Base-by-base conservation (phyloP, 345 rosid genomes). In the Raphanus sativus region DNA sequence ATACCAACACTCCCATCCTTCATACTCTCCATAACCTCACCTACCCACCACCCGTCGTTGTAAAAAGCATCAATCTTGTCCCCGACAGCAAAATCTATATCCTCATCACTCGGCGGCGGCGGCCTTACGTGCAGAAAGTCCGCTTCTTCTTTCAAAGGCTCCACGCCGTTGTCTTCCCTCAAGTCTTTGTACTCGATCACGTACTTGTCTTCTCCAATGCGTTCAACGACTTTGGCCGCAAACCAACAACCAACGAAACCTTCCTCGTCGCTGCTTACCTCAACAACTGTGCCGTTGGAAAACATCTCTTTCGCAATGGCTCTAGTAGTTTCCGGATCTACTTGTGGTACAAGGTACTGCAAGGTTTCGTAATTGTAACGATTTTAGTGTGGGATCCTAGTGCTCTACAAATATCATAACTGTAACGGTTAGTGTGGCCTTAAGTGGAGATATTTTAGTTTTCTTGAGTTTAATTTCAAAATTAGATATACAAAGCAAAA, bases 41-140 rank as follows among this genome's bases (percentile, higher is more conserved):
- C 96, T 17, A 69, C 83, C 96, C 96, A 88, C 96, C 96, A 90
- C 36, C 85, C 89, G n/a, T 87, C 96, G 42, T 85, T 87, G 72
- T 87, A 86, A 25, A 65, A 77, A 12, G 87, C 90, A 83, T 90
- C 89, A 34, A 90, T 86, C 79, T 83, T 84, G n/a, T 85, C 90
- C 15, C 79, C 75, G 72, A 59, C 33, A 34, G 78, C 66, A 48
- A 85, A 88, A 48, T 79, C 74, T 33, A 75, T 75, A 6, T 81
- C 48, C 11, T 70, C 75, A 0, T 73, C 62, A 4, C 29, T 74
- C 29, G 84, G 73, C 3, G 92, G 95, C 38, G 45, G 58, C 0
- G 96, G 93, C 86, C 96, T 80, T 50, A 88, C 63, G 70, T 87
- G 81, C 60, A 13, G 3, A 33, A 70, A 8, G 36, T 64, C 71